Conservation (phyloP, 1,284 basidiomycete species). For the Microbotryum silenes-acaulis region DNA sequence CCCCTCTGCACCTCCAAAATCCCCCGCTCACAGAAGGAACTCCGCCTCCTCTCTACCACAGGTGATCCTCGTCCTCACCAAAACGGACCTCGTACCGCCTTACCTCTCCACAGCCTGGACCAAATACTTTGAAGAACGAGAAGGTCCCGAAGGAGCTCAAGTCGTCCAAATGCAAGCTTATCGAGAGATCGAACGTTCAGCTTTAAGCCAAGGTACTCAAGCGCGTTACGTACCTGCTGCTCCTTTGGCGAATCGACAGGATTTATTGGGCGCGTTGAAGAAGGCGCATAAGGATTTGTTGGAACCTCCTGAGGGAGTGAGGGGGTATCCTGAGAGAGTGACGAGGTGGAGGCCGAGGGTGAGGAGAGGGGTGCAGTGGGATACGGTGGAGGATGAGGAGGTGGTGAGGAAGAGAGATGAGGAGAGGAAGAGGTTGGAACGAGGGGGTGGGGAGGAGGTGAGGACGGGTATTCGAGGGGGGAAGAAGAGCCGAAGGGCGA, state of each 20-base stretch:
- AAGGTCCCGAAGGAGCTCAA: slow-evolving; percentile 34
- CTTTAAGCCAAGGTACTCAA: slow-evolving; percentile 35
- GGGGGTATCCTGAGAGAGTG: slow-evolving; percentile 50
- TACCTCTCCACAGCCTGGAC: slow-evolving; percentile 58
- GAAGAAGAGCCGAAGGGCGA: not conserved
- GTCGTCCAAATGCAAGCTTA: slow-evolving; percentile 71
- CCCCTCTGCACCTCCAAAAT: too few species aligned
- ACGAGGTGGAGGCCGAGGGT: slow-evolving; percentile 60
- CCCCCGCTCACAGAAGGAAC: too few species aligned
- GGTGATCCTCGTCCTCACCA: slow-evolving; percentile 72
- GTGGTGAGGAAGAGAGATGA: slow-evolving; percentile 7
- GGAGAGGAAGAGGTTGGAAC: slow-evolving; percentile 36
- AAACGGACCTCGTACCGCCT: slow-evolving; percentile 64
- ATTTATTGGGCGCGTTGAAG: slow-evolving; percentile 60
- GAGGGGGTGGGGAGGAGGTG: slow-evolving; percentile 47
- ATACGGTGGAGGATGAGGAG: slow-evolving; percentile 38
- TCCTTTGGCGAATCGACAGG: slow-evolving; percentile 46
- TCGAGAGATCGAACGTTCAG: slow-evolving; percentile 45
- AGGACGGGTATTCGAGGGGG: slow-evolving; percentile 43
- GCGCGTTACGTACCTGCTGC: slow-evolving; percentile 51
- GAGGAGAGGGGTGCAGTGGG: slow-evolving; percentile 63
- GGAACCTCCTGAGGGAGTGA: slow-evolving; percentile 57
- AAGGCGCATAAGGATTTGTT: slow-evolving; percentile 61
- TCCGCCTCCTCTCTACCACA: slow-evolving; percentile 40
- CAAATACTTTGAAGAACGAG: slow-evolving; percentile 49